Percentiles rank a stretch among this genome's conserved stretches.
These are phyloP conservation scores for Echites panduratus DNA, from an alignment of 257 asterid genomes.

Conservation along the genomic window DNA sequence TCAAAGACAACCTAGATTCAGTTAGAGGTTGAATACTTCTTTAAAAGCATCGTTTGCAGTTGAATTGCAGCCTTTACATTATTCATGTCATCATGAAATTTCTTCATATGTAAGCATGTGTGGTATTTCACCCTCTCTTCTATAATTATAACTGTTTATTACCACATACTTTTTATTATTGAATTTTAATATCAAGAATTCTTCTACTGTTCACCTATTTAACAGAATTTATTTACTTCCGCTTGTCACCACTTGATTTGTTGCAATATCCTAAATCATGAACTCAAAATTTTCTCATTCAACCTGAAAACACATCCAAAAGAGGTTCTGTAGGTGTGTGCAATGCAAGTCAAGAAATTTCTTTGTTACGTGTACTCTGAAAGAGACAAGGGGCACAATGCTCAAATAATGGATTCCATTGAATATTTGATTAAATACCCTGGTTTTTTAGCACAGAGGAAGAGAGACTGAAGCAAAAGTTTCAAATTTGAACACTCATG, in stretches of 20 bases:
- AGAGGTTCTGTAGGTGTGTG: neutral
- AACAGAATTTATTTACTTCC: neutral
- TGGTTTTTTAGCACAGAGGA: neutral
- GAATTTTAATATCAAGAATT: neutral
- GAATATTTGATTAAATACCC: neutral
- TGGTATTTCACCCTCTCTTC: neutral
- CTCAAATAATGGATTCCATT: neutral
- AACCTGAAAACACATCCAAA: neutral
- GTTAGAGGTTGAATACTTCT: neutral
- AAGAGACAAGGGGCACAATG: neutral
- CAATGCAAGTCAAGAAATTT: neutral
- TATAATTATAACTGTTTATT: neutral
- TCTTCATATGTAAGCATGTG: neutral
- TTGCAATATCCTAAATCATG: neutral
- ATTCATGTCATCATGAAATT: neutral
- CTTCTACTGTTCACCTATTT: neutral
- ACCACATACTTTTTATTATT: neutral
- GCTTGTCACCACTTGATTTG: neutral
- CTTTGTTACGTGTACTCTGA: neutral
- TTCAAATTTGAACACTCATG: neutral
- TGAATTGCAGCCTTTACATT: neutral
- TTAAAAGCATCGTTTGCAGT: neutral
- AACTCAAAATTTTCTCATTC: neutral
- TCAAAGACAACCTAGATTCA: neutral
- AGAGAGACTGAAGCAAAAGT: neutral